Evolutionary conservation across 305 asterid genomes (phyloP), one percentile per base, ranked within the genome.

Genomic region (Ilex paraguariensis): DNA sequence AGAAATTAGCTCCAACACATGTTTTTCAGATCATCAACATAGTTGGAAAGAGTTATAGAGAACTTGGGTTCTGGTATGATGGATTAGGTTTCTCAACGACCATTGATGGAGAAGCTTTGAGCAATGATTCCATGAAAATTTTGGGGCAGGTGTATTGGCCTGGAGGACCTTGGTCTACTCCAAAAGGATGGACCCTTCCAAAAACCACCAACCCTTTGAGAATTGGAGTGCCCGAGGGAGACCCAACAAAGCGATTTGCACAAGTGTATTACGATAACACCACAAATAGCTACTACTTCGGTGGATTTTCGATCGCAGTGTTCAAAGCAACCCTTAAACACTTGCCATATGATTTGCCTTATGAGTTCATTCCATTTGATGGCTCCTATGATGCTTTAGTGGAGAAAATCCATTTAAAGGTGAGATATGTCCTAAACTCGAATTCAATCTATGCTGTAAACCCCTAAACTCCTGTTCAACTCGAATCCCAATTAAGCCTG

Each of bases 121-220:
- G 60, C 73, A 75, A 56, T 33, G 30, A n/a, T 3, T 62, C 76
- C 17, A 71, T 63, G 76, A 60, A 66, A 44, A 48, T 28, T 31
- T 55, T 63, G 45, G 78, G 73, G 2, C 77, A 48, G 7, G 66
- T 79, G 6, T 6, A 61, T 36, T 76, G 84, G 81, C 77, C 84
- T 0, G 84, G 84, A 17, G 66, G 64, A 33, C 56, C 68, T 7
- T 2, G 13, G 33, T 48, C 49, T 2, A 13, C 64, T 39, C 84
- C 84, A 54, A 70, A 73, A 51, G 82, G 80, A 51, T 71, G 82
- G 80, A 69, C 65, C 14, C 54, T 66, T 59, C 85, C 79, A 9
- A 79, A 60, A 10, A 17, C n/a, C 0, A 17, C 63, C 4, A 68
- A 54, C 13, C 60, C 75, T 21, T 9, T 77, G 70, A 63, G 14